These are phyloP conservation scores for Phialophora macrospora DNA, from an alignment of 2,329 filamentous ascomycete genomes.

Conservation along the genomic window DNA sequence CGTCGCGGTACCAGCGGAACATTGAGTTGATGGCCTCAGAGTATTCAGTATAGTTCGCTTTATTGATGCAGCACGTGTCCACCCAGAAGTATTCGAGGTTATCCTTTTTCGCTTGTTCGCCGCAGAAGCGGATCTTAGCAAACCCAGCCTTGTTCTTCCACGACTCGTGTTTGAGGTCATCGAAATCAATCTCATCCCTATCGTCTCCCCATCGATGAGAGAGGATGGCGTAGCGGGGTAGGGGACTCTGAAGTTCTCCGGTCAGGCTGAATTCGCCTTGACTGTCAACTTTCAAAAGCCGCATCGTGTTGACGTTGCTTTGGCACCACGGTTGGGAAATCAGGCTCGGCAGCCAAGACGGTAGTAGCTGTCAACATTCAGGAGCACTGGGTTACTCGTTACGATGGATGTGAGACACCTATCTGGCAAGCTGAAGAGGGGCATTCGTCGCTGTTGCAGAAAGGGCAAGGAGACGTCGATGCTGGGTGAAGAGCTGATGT, in stretches of 20 bases:
- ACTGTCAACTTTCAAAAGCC: background rate
- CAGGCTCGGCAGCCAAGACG: too few species aligned
- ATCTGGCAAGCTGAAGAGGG: too few species aligned
- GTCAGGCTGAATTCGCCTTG: background rate
- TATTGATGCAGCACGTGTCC: conserved; percentile 41
- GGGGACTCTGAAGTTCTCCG: background rate
- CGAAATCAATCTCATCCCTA: conserved; percentile 37
- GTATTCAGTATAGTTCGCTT: conserved; percentile 33
- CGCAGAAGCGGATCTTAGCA: background rate
- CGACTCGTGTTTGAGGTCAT: conserved; percentile 30
- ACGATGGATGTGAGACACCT: too few species aligned
- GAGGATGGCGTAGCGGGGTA: conserved; percentile 36
- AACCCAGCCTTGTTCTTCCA: background rate
- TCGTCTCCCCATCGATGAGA: conserved; percentile 39
- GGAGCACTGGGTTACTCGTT: too few species aligned
- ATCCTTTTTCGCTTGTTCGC: conserved; percentile 3
- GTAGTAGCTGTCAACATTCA: too few species aligned
- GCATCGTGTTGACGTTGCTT: background rate
- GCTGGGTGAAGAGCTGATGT: too few species aligned
- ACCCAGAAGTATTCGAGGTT: conserved; percentile 38
- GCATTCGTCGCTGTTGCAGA: too few species aligned
- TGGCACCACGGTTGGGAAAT: too few species aligned
- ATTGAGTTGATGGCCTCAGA: conserved; percentile 38
- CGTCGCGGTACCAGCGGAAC: conserved; percentile 39
- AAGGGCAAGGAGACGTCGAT: too few species aligned